Base-by-base conservation (phyloP, 1,284 basidiomycete species). In the Phellopilus nigrolimitatus region DNA sequence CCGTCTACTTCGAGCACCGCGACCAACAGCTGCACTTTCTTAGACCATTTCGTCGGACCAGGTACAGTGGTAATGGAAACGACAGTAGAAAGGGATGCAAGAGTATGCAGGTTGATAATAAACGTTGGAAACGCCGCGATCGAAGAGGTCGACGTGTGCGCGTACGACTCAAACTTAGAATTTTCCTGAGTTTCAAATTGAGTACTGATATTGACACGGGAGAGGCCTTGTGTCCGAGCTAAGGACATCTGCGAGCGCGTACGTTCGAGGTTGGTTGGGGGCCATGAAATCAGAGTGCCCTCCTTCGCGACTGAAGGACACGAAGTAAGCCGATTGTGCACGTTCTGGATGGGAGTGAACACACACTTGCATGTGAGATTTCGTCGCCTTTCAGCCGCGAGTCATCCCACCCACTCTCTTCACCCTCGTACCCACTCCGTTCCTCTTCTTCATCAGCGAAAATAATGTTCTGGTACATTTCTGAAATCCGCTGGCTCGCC, bases 1-100 rank as follows among this genome's bases (percentile, higher is more conserved):
- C 85, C 86, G 42, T 88, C 85, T 12, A 85, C 74, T 63, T 90
- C 87, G 41, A 90, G 67, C 1, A 77, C 73, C 3, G 81, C 85
- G 3, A 82, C 70, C 4, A 90, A 69, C 3, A 84, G 56, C 37
- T 71, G 76, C 7, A 82, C 71, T 57, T 80, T 85, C 13, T 56
- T 56, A 12, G 69, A 63, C 17, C 60, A 64, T 46, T 60, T 68
- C 12, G 58, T 55, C 21, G 61, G 57, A 15, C 58, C 45, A 7
- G 42, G 34, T 10, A 33, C 36, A 28, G 33, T 41, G 12, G 47
- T 56, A 13, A 54, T 60, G 2, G 56, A 52, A 5, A 60, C 57
- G 3, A 78, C 64, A 1, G 67, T 59, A 4, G 71, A 66, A 2
- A 87, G 66, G 2, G 76, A 65, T 0, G 76, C 72, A 15, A 88